These are phyloP conservation scores for Sporothrix mexicana DNA, from an alignment of 2,329 filamentous ascomycete species.

Conservation along the genomic window DNA sequence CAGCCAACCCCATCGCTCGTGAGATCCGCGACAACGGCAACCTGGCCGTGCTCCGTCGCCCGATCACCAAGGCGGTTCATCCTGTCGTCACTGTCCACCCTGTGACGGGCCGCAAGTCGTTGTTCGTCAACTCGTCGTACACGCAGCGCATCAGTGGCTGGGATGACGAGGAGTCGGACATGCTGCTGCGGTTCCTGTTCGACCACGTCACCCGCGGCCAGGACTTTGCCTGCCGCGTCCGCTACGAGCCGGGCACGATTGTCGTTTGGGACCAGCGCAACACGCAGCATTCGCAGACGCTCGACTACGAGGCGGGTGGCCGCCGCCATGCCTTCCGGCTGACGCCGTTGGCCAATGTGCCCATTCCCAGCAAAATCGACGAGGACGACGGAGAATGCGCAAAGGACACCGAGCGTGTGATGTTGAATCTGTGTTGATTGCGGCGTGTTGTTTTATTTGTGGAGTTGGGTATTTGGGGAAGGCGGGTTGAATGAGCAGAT, in stretches of 20 bases:
- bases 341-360: constrained; percentile 48
- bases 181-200: constrained; percentile 50
- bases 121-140: constrained; percentile 73
- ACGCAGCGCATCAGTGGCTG: constrained; percentile 70
- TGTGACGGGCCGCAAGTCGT: constrained; percentile 79
- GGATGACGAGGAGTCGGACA: constrained; percentile 84
- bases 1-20: constrained; percentile 38
- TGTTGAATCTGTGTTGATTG: constrained; percentile 36
- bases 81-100: constrained; percentile 83
- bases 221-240: constrained; percentile 55
- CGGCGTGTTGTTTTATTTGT: background rate
- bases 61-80: constrained; percentile 70
- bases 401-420: constrained; percentile 33
- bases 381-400: constrained; percentile 37
- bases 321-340: constrained; percentile 42
- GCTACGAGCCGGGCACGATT: constrained; percentile 53
- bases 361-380: constrained; percentile 46
- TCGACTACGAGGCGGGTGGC: constrained; percentile 37
- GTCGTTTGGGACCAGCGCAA: constrained; percentile 48
- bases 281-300: constrained; percentile 40
- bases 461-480: background rate
- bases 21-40: constrained; percentile 41
- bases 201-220: constrained; percentile 54
- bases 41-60: constrained; percentile 38
- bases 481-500: no score